Evolutionary conservation across 495 filamentous ascomycete species (phyloP).

Genomic region (Evansstolkia leycettana): DNA sequence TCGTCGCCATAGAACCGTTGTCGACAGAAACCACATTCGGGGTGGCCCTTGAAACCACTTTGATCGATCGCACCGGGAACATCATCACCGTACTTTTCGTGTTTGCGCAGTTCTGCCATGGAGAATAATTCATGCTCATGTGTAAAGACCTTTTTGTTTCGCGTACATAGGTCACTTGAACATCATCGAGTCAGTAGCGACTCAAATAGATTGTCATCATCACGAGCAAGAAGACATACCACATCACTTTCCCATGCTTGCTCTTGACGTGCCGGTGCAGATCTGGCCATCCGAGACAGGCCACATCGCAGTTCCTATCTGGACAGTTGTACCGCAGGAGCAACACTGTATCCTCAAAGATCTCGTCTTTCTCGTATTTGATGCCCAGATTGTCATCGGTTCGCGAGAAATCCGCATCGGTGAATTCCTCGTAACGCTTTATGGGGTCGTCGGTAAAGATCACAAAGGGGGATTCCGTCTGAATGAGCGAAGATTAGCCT

Average conservation of each 20-base stretch:
- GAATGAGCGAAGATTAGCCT: neutral
- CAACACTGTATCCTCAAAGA: slow-evolving; percentile 75
- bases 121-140: slow-evolving; percentile 96
- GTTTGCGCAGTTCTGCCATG: slow-evolving; percentile 62
- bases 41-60: slow-evolving; percentile 92
- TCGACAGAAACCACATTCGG: slow-evolving; percentile 85
- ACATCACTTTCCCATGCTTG: slow-evolving; percentile 80
- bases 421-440: slow-evolving; percentile 78
- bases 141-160: slow-evolving; percentile 96
- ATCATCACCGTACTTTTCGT: slow-evolving; percentile 87
- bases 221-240: slow-evolving; percentile 32
- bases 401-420: slow-evolving; percentile 53
- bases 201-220: neutral
- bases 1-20: slow-evolving; percentile 91
- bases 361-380: slow-evolving; percentile 72
- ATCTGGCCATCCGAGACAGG: slow-evolving; percentile 86
- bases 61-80: slow-evolving; percentile 83
- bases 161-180: slow-evolving; percentile 68
- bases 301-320: slow-evolving; percentile 70
- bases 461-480: slow-evolving; percentile 73
- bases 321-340: slow-evolving; percentile 95
- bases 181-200: slow-evolving; percentile 1
- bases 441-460: slow-evolving; percentile 76
- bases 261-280: slow-evolving; percentile 80
- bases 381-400: slow-evolving; percentile 80